Base-by-base conservation (phyloP, 1,284 basidiomycete genomes). In the Apiotrichum siamense region DNA sequence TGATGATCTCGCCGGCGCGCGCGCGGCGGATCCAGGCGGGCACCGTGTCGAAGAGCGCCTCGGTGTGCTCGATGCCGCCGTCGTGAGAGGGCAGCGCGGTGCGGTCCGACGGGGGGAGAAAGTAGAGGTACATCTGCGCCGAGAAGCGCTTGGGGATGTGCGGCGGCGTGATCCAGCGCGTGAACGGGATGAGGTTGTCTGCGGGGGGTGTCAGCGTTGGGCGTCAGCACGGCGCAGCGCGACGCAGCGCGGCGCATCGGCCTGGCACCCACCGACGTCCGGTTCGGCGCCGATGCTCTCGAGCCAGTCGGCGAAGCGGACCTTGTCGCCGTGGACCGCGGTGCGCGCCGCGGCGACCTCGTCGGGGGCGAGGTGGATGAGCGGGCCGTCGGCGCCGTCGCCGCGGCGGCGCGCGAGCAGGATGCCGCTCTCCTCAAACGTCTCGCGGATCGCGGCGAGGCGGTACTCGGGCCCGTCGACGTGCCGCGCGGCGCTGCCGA, bases 71-170 rank as follows among this genome's bases (percentile, higher is more conserved):
- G 27, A 54, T 26, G 7, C 55, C 55, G 15, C 55, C 55, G 39
- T 57, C 55, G 43, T 57, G 55, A 5, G 49, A 51, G 1, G 51
- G 42, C 17, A 25, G 25, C 17, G 10, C 11, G 13, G 35, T 47
- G 12, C 25, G 26, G 25, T 37, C 37, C 27, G 27, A 21, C 7
- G 52, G 37, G 1, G 55, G 55, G 3, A 57, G 55, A 20, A 57
- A 39, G 46, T 57, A 57, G 37, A 57, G 51, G 51, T 57, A 57
- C 55, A 57, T 57, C 39, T 57, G 55, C 9, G 52, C 50, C 31
- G 51, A 54, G 49, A 54, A 57, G 37, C 55, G 55, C 20, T 48
- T 57, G 11, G 44, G 48, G 5, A 42, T 37, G 10, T 42, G 33
- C 3, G 46, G 41, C 7, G 55, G 55, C 17, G 55, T 57, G 24